These are phyloP conservation scores for Microcos paniculata DNA, from an alignment of 345 rosid species.

Conservation along the genomic window DNA sequence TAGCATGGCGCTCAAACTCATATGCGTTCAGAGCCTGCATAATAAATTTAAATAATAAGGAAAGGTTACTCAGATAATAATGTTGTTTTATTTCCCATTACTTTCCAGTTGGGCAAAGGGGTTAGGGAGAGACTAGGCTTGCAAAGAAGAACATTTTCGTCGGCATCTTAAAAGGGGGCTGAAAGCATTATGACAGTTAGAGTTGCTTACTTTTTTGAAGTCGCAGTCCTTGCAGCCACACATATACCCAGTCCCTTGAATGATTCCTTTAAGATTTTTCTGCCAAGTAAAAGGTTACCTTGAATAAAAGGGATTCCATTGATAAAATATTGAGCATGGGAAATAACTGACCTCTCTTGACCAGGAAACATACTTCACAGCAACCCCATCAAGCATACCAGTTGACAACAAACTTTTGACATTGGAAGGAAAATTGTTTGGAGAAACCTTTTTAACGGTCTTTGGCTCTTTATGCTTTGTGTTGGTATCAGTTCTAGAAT, in stretches of 20 bases:
- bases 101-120: neutral
- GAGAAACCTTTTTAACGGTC: slow-evolving; percentile 40
- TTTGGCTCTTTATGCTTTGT: slow-evolving; percentile 43
- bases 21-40: slow-evolving; percentile 59
- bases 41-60: slow-evolving; percentile 3
- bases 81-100: neutral
- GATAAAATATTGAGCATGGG: neutral
- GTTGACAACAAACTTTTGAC: slow-evolving; percentile 69
- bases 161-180: neutral
- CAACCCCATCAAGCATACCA: slow-evolving; percentile 68
- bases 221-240: slow-evolving; percentile 62
- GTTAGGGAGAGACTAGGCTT: neutral
- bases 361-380: slow-evolving; percentile 69
- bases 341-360: slow-evolving; percentile 52
- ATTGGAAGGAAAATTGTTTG: slow-evolving; percentile 65
- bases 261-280: slow-evolving; percentile 49
- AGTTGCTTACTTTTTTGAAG: slow-evolving; percentile 41
- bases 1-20: slow-evolving; percentile 69
- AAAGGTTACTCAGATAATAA: neutral
- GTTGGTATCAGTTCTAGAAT: slow-evolving; percentile 24
- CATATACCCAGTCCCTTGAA: slow-evolving; percentile 54
- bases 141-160: neutral
- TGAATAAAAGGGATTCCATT: neutral
- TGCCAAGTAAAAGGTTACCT: slow-evolving; percentile 19
- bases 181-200: too few relatives aligned